These are phyloP conservation scores for Kurtzmaniella quercitrusa DNA, from an alignment of 1,139 yeast species.

Conservation along the genomic window DNA sequence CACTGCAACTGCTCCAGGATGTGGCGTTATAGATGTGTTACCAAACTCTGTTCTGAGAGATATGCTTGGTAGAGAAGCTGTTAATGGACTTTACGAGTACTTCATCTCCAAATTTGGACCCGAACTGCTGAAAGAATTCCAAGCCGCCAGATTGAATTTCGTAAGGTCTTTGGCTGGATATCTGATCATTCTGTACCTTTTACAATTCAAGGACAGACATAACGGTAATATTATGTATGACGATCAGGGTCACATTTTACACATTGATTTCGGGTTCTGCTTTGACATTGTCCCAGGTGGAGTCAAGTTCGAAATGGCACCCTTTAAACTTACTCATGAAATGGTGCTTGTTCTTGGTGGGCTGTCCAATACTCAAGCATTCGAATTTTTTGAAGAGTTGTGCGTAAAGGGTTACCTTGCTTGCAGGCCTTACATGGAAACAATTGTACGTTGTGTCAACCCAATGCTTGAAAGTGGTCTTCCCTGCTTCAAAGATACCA, in stretches of 20 bases:
- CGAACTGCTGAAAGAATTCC: slow-evolving; percentile 84
- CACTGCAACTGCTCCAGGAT: slow-evolving; percentile 98
- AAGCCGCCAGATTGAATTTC: slow-evolving; percentile 86
- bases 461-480: slow-evolving; percentile 96
- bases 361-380: slow-evolving; percentile 75
- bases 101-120: slow-evolving; percentile 91
- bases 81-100: slow-evolving; percentile 92
- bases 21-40: slow-evolving; percentile 97
- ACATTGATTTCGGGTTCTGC: slow-evolving; percentile 97
- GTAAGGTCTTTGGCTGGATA: slow-evolving; percentile 95
- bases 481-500: slow-evolving; percentile 88
- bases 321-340: slow-evolving; percentile 93
- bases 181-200: slow-evolving; percentile 83
- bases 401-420: slow-evolving; percentile 91
- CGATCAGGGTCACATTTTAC: slow-evolving; percentile 88
- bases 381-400: slow-evolving; percentile 89
- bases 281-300: slow-evolving; percentile 99
- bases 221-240: slow-evolving; percentile 99
- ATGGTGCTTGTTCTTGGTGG: slow-evolving; percentile 98
- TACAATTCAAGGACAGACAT: slow-evolving; percentile 96
- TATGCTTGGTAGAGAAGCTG: slow-evolving; percentile 98
- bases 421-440: slow-evolving; percentile 84
- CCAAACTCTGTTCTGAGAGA: slow-evolving; percentile 95
- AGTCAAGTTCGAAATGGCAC: slow-evolving; percentile 94
- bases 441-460: slow-evolving; percentile 75